phyloP scores from a whole-genome alignment of 129 eudicot genomes.

The Artemisia tridentata region DNA sequence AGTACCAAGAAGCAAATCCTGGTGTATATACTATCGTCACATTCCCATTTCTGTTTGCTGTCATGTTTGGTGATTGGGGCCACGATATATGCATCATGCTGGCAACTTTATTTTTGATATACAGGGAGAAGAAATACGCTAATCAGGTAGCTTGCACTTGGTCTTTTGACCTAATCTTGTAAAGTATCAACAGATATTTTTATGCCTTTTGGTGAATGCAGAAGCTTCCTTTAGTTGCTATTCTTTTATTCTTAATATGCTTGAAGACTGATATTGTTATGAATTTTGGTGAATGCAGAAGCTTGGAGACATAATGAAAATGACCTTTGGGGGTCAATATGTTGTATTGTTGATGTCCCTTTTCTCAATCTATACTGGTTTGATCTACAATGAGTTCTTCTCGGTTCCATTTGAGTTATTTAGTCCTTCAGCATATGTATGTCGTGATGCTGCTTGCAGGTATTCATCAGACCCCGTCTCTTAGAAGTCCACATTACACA shows the following conservation, averaged over 20 bases:
- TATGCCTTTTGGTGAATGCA: too few relatives aligned
- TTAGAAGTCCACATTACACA: not conserved
- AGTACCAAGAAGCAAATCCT: conserved; percentile 96
- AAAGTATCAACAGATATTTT: too few relatives aligned
- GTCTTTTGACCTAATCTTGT: too few relatives aligned
- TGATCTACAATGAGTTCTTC: conserved; percentile 89
- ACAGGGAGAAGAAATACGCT: conserved; percentile 68
- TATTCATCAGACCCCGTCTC: conserved; percentile 22
- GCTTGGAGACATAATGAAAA: conserved; percentile 93
- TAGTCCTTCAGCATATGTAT: conserved; percentile 78
- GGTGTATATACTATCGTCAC: conserved; percentile 86
- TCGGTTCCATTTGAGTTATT: conserved; percentile 85
- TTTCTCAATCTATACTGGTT: conserved; percentile 91
- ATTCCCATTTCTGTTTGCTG: conserved; percentile 93
- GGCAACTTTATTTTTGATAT: conserved; percentile 55
- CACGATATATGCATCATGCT: conserved; percentile 86
- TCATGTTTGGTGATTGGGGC: conserved; percentile 99
- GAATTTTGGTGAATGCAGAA: conserved; percentile 49
- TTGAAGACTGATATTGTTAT: too few relatives aligned
- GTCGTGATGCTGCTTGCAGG: conserved; percentile 92
- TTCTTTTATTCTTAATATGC: too few relatives aligned
- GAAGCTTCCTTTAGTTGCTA: too few relatives aligned
- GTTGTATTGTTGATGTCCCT: conserved; percentile 83
- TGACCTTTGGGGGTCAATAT: conserved; percentile 94
- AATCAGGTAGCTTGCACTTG: conserved; percentile 56